Evolutionary conservation across 176 grass and related monocot genomes (phyloP).

Genomic region (Musa troglodytarum): DNA sequence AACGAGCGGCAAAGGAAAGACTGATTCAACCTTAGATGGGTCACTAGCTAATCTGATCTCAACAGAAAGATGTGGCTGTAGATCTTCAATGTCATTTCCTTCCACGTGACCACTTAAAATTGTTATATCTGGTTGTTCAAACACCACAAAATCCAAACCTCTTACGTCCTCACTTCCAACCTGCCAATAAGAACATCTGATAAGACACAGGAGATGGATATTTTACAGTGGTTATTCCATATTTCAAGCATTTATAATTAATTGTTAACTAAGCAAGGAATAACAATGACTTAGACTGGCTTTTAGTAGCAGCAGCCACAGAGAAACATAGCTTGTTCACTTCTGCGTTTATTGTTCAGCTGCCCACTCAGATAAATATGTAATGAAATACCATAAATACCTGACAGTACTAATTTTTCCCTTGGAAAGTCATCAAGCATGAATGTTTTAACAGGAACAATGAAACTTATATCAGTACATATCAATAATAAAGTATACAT

Average conservation of each 20-base stretch:
- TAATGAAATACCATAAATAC: too few species aligned
- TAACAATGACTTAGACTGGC: neutral
- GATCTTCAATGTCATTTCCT: slow-evolving; percentile 40
- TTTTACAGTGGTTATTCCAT: neutral
- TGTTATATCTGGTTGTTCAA: slow-evolving; percentile 71
- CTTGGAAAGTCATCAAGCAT: too few species aligned
- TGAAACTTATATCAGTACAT: too few species aligned
- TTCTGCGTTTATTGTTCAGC: too few species aligned
- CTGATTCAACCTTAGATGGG: slow-evolving; percentile 64
- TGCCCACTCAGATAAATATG: too few species aligned
- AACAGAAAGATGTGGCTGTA: slow-evolving; percentile 68
- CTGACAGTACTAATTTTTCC: too few species aligned
- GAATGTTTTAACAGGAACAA: too few species aligned
- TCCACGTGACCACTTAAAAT: slow-evolving; percentile 78
- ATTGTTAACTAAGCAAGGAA: neutral
- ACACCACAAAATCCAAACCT: slow-evolving; percentile 75
- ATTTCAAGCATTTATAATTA: neutral
- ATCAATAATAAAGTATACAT: too few species aligned
- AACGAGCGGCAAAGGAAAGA: slow-evolving; percentile 62
- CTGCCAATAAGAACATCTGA: slow-evolving; percentile 32
- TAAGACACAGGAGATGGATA: slow-evolving; percentile 4
- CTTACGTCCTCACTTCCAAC: slow-evolving; percentile 64
- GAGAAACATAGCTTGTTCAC: too few species aligned
- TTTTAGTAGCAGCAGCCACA: neutral
- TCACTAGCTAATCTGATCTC: slow-evolving; percentile 66